Conservation (phyloP, 306 rosid genomes). For the Sphenostylis stenocarpa region DNA sequence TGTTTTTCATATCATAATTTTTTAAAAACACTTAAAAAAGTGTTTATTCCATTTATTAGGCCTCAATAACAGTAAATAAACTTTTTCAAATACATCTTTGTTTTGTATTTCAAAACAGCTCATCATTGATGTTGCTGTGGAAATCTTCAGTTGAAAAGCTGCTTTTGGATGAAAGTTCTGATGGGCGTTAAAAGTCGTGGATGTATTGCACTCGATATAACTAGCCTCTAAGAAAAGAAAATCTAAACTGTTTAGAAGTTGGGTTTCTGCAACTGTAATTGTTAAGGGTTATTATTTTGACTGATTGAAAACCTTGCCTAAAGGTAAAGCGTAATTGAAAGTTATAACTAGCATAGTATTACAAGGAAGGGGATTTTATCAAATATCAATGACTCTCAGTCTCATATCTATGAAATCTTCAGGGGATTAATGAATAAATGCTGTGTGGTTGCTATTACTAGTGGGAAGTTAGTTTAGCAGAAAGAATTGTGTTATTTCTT, state of each 20-base stretch:
- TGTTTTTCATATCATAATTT: no score
- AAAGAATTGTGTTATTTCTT: not conserved
- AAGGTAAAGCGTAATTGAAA: not conserved
- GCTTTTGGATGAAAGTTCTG: not conserved
- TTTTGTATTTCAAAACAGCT: not conserved
- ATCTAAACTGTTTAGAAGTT: not conserved
- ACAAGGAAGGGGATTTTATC: not conserved
- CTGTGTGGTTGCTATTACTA: not conserved
- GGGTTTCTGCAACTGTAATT: not conserved
- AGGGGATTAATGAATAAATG: conserved; percentile 5
- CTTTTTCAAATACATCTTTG: not conserved
- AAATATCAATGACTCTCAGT: not conserved
- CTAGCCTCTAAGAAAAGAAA: not conserved
- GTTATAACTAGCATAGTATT: not conserved
- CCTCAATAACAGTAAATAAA: not conserved
- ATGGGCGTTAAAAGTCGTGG: not conserved
- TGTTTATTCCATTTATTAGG: not conserved
- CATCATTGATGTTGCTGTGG: not conserved
- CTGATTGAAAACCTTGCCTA: not conserved
- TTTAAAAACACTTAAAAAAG: no score
- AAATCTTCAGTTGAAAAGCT: not conserved
- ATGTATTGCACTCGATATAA: not conserved
- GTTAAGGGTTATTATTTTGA: not conserved
- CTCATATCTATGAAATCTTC: not conserved
- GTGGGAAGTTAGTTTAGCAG: not conserved